These are phyloP conservation scores for Penicillium parvum DNA, from an alignment of 495 filamentous ascomycete species.

Conservation along the genomic window DNA sequence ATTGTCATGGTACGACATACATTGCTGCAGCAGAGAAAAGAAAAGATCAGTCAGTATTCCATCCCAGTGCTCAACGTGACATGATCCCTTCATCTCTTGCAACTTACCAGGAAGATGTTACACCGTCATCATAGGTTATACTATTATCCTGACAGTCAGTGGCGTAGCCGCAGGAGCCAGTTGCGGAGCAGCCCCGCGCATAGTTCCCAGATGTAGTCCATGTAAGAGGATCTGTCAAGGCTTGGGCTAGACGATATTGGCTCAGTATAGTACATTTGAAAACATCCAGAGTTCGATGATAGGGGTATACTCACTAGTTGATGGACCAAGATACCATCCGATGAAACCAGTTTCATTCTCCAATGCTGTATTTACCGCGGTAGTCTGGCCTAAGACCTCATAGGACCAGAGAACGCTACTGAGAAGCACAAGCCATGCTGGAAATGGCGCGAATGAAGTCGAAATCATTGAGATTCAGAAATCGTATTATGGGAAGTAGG, in stretches of 20 bases:
- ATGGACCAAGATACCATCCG: slow-evolving; percentile 7
- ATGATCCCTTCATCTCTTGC: too few species aligned
- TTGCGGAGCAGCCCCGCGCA: not conserved
- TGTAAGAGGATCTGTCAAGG: not conserved
- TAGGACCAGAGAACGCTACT: not conserved
- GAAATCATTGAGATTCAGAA: not conserved
- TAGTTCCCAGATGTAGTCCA: not conserved
- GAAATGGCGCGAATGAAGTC: not conserved
- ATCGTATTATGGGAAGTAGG: not conserved
- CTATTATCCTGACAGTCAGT: too few species aligned
- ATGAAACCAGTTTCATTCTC: slow-evolving; percentile 5
- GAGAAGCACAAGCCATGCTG: not conserved
- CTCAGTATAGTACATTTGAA: not conserved
- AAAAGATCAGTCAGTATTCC: not conserved
- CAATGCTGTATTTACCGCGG: not conserved
- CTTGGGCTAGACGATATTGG: not conserved
- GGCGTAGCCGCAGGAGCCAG: not conserved
- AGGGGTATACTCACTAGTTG: slow-evolving; percentile 1
- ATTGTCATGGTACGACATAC: slow-evolving; percentile 11
- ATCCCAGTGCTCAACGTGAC: too few species aligned
- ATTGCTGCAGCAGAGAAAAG: not conserved
- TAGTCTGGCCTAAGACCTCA: not conserved
- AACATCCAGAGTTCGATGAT: not conserved
- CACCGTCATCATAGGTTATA: too few species aligned
- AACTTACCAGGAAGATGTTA: too few species aligned